Percentiles rank a stretch among this genome's conserved stretches.
phyloP scores from a whole-genome alignment of 768 basidiomycete species.

The Boletus edulis region DNA sequence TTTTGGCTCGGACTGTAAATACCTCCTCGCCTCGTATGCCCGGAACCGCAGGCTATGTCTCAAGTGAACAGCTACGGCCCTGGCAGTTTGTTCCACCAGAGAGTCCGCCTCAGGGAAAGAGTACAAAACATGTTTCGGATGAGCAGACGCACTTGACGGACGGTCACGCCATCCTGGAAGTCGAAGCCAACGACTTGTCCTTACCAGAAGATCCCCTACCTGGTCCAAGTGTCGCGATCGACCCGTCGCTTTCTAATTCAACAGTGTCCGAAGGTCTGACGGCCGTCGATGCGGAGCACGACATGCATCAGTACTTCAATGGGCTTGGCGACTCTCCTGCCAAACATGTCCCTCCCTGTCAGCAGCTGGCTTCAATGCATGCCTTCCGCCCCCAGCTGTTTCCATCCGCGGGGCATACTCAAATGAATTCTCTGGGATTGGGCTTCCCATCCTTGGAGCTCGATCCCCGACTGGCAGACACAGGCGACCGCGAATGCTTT shows the following conservation, averaged over 20 bases:
- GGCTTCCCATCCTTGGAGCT: constrained; percentile 5
- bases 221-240: neutral
- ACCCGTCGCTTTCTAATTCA: neutral
- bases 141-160: neutral
- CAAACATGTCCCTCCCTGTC: constrained; percentile 6
- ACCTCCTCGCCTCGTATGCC: constrained; percentile 1
- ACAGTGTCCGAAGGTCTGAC: neutral
- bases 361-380: neutral
- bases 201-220: neutral
- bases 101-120: neutral
- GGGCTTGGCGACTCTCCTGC: constrained; percentile 23
- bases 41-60: constrained; percentile 8
- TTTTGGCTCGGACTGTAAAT: neutral
- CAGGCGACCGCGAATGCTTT: constrained; percentile 17
- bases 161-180: neutral
- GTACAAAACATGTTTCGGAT: neutral
- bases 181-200: neutral
- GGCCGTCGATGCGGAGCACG: constrained; percentile 15
- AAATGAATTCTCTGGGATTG: neutral
- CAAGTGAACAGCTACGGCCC: constrained; percentile 4
- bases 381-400: constrained; percentile 11
- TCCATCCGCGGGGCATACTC: neutral
- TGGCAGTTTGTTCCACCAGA: constrained; percentile 16
- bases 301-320: constrained; percentile 29
- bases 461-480: constrained; percentile 5